phyloP scores from a whole-genome alignment of 257 asterid species.

The Plantago major region DNA sequence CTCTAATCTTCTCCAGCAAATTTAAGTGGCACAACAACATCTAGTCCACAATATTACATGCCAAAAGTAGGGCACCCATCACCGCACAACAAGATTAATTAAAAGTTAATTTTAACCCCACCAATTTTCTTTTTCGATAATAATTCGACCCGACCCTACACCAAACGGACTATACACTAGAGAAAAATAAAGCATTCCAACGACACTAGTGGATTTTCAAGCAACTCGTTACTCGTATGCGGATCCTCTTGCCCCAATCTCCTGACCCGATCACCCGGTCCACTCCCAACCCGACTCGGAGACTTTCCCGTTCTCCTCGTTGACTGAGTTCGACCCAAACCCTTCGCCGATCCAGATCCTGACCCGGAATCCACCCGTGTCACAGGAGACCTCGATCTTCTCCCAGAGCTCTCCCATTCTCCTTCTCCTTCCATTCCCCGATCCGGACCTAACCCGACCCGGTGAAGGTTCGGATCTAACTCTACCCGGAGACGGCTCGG shows the following conservation, averaged over 20 bases:
- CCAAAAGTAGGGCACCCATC: too few species aligned
- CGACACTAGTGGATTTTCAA: slow-evolving; percentile 94
- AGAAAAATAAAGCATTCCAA: slow-evolving; percentile 90
- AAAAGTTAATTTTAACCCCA: too few species aligned
- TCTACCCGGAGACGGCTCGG: too few species aligned
- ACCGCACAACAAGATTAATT: too few species aligned
- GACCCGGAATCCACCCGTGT: slow-evolving; percentile 28
- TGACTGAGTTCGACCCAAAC: slow-evolving; percentile 42
- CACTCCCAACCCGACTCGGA: slow-evolving; percentile 58
- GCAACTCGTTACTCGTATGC: slow-evolving; percentile 51
- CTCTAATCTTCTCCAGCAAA: too few species aligned
- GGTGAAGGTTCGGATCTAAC: too few species aligned
- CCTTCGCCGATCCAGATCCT: slow-evolving; percentile 21
- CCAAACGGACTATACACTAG: slow-evolving; percentile 16
- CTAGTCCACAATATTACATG: too few species aligned
- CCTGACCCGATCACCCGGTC: too few species aligned
- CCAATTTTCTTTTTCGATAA: too few species aligned
- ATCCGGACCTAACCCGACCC: slow-evolving; percentile 35
- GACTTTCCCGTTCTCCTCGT: slow-evolving; percentile 50
- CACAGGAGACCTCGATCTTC: slow-evolving; percentile 60
- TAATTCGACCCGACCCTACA: too few species aligned
- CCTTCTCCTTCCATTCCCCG: slow-evolving; percentile 37
- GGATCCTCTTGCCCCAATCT: slow-evolving; percentile 33
- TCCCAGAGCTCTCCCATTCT: slow-evolving; percentile 50
- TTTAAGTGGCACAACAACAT: too few species aligned